Percentiles rank a stretch among this genome's conserved stretches.
Evolutionary conservation across 176 grass and related monocot species (phyloP).

Genomic region (Carex myosuroides): DNA sequence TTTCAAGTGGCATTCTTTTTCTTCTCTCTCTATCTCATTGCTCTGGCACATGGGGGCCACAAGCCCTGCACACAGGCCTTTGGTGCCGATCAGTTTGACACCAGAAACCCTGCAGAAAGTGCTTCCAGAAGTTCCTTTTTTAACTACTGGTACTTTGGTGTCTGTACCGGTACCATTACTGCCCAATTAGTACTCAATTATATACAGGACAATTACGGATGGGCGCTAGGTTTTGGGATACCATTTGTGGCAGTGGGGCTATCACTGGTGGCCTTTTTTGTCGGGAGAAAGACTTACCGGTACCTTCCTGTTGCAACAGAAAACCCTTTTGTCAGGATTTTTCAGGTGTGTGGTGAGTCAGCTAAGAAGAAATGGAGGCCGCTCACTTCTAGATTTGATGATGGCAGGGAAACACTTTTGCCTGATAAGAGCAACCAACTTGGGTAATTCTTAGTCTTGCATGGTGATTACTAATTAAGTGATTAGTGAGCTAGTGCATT

Average conservation of each 20-base stretch:
- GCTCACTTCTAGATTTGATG: neutral
- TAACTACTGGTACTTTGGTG: slow-evolving; percentile 80
- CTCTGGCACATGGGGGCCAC: slow-evolving; percentile 48
- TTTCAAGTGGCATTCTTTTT: slow-evolving; percentile 51
- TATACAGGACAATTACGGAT: slow-evolving; percentile 60
- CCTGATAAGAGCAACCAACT: neutral
- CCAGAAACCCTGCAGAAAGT: slow-evolving; percentile 31
- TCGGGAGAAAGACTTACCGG: slow-evolving; percentile 36
- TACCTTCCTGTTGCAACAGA: slow-evolving; percentile 25
- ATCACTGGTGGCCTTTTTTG: slow-evolving; percentile 39
- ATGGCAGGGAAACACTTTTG: neutral
- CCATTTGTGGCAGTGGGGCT: slow-evolving; percentile 38
- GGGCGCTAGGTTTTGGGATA: slow-evolving; percentile 67
- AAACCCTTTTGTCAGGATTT: slow-evolving; percentile 38
- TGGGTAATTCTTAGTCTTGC: neutral
- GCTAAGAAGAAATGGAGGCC: neutral
- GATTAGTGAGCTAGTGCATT: neutral
- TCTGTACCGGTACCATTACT: slow-evolving; percentile 37
- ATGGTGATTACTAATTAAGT: neutral
- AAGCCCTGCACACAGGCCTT: slow-evolving; percentile 53
- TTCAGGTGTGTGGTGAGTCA: neutral
- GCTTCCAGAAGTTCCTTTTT: slow-evolving; percentile 60
- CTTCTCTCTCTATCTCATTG: slow-evolving; percentile 55
- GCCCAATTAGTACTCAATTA: slow-evolving; percentile 42
- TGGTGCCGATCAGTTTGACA: slow-evolving; percentile 47